phyloP scores from a whole-genome alignment of 2,329 filamentous ascomycete species.

The Ciborinia camelliae region DNA sequence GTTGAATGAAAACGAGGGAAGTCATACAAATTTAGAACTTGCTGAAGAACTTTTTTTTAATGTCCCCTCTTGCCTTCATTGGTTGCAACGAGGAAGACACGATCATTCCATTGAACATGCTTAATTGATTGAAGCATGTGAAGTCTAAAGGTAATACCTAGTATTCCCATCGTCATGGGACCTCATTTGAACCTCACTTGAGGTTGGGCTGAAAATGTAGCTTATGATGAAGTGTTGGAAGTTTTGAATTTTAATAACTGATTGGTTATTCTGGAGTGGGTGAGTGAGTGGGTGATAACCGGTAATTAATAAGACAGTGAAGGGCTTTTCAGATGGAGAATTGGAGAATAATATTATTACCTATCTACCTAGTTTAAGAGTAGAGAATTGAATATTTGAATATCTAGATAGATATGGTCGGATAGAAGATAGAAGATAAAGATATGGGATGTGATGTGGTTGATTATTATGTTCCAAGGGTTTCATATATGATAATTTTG shows the following conservation, averaged over 20 bases:
- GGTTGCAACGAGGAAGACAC: not conserved
- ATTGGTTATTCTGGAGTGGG: not conserved
- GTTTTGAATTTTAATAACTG: not conserved
- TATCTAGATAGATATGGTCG: no score
- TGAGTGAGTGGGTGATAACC: not conserved
- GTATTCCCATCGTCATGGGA: slow-evolving; percentile 7
- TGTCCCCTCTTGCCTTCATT: not conserved
- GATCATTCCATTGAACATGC: not conserved
- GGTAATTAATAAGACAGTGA: not conserved
- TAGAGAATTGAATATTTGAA: no score
- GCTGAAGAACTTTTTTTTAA: slow-evolving; percentile 1
- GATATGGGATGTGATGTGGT: no score
- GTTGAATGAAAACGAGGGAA: not conserved
- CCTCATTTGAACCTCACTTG: slow-evolving; percentile 6
- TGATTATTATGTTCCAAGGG: no score
- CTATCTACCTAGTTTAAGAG: no score
- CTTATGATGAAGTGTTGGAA: not conserved
- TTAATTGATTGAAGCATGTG: not conserved
- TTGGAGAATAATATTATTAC: no score
- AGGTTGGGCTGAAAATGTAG: slow-evolving; percentile 1
- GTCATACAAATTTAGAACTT: not conserved
- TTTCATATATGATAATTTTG: no score
- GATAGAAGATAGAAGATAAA: no score
- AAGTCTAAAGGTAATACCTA: not conserved
- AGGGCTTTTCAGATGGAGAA: no score